phyloP scores from a whole-genome alignment of 306 rosid species.

The Trifolium pratense region DNA sequence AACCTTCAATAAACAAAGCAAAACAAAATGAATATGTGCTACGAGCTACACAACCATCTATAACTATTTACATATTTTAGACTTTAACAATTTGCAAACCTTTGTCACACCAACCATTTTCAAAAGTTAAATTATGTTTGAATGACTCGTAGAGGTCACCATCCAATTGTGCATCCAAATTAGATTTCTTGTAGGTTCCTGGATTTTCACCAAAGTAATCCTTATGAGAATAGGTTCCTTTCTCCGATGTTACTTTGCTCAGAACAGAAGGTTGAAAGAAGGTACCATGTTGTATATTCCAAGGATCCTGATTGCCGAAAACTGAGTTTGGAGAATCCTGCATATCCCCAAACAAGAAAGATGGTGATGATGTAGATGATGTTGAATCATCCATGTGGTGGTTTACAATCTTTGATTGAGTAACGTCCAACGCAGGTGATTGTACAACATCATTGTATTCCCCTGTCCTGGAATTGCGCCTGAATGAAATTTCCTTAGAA shows the following conservation, averaged over 20 bases:
- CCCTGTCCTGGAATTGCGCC: constrained; percentile 46
- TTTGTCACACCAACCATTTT: constrained; percentile 53
- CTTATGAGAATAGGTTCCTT: constrained; percentile 52
- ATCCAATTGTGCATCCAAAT: constrained; percentile 51
- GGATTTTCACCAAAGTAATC: constrained; percentile 58
- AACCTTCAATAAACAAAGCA: constrained; percentile 48
- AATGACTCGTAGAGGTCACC: constrained; percentile 51
- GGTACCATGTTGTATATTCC: constrained; percentile 67
- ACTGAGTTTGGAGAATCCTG: constrained; percentile 76
- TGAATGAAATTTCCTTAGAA: constrained; percentile 48
- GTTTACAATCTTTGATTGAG: constrained; percentile 51
- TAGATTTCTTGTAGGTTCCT: constrained; percentile 50
- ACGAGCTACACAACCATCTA: constrained; percentile 21
- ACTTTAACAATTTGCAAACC: constrained; percentile 49
- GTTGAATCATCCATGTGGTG: constrained; percentile 45
- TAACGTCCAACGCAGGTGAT: constrained; percentile 58
- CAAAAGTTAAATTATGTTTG: constrained; percentile 57
- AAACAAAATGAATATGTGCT: constrained; percentile 31
- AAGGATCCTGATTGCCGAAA: constrained; percentile 84
- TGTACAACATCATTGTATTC: constrained; percentile 62
- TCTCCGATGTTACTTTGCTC: constrained; percentile 46
- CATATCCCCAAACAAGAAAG: constrained; percentile 55
- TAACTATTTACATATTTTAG: constrained; percentile 20
- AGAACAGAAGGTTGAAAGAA: constrained; percentile 67
- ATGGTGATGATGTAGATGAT: constrained; percentile 45